Evolutionary conservation across 768 basidiomycete species (phyloP).

Genomic region (Hypsizygus marmoreus): DNA sequence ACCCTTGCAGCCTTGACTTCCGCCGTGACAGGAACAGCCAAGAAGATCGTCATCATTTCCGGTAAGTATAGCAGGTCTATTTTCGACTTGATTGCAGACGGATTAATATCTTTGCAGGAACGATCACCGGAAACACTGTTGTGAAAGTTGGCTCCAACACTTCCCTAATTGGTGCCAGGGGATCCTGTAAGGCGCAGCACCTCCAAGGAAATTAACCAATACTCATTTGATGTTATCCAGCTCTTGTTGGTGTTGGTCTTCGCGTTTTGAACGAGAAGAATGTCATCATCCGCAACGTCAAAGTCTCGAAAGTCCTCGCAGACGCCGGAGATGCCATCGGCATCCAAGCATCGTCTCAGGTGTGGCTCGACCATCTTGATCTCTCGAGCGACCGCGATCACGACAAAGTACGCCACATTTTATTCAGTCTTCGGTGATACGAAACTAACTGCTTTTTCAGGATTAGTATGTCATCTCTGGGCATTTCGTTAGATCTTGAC

Average conservation of each 20-base stretch:
- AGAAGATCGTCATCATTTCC: constrained; percentile 47
- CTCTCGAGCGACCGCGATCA: constrained; percentile 46
- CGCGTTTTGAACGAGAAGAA: constrained; percentile 43
- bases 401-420: constrained; percentile 40
- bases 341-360: constrained; percentile 39
- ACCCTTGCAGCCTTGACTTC: constrained; percentile 39
- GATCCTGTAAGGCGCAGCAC: constrained; percentile 36
- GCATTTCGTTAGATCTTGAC: too few relatives aligned
- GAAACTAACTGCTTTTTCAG: too few relatives aligned
- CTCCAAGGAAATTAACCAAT: background rate
- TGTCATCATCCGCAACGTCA: constrained; percentile 52
- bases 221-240: constrained; percentile 27
- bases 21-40: constrained; percentile 40
- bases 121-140: constrained; percentile 44
- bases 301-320: constrained; percentile 50
- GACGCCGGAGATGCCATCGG: constrained; percentile 46
- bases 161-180: constrained; percentile 40
- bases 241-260: constrained; percentile 46
- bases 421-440: too few relatives aligned
- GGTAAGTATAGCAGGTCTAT: constrained; percentile 24
- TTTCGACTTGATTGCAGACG: background rate
- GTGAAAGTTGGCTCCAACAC: constrained; percentile 47
- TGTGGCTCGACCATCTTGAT: constrained; percentile 50
- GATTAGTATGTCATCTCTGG: too few relatives aligned
- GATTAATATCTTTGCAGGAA: constrained; percentile 26